phyloP scores from a whole-genome alignment of 1,284 basidiomycete species.

The Tremellales sp. region DNA sequence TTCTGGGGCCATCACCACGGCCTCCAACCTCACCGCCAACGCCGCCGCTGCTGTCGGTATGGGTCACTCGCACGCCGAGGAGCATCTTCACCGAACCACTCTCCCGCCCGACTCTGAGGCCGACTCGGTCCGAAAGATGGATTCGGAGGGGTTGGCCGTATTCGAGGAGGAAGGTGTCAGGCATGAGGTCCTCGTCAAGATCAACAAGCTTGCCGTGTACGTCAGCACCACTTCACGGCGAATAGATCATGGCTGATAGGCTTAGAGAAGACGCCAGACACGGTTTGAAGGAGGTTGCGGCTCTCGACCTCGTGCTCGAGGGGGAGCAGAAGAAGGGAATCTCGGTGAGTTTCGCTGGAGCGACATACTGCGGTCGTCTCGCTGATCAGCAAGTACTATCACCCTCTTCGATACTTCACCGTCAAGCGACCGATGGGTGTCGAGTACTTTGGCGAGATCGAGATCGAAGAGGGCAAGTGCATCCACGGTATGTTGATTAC shows the following conservation, averaged over 20 bases:
- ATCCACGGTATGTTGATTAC: conserved; percentile 29
- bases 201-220: conserved; percentile 39
- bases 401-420: conserved; percentile 34
- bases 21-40: conserved; percentile 6
- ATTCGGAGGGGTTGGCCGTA: conserved; percentile 26
- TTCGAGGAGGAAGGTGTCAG: conserved; percentile 32
- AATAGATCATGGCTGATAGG: neutral
- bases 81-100: conserved; percentile 10
- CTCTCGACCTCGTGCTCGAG: conserved; percentile 28
- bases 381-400: conserved; percentile 33
- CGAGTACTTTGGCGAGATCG: conserved; percentile 40
- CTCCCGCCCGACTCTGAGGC: conserved; percentile 26
- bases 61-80: conserved; percentile 23
- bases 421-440: conserved; percentile 29
- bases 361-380: no score
- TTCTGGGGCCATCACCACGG: conserved; percentile 12
- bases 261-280: conserved; percentile 30
- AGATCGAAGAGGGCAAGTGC: conserved; percentile 36
- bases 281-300: conserved; percentile 33
- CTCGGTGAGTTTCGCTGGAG: conserved; percentile 24
- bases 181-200: conserved; percentile 38
- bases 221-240: conserved; percentile 4
- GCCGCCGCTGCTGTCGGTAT: conserved; percentile 10
- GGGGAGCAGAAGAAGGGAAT: conserved; percentile 33
- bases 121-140: conserved; percentile 21